phyloP scores from a whole-genome alignment of 352 stramenopile genomes.

The Phytophthora quininea region DNA sequence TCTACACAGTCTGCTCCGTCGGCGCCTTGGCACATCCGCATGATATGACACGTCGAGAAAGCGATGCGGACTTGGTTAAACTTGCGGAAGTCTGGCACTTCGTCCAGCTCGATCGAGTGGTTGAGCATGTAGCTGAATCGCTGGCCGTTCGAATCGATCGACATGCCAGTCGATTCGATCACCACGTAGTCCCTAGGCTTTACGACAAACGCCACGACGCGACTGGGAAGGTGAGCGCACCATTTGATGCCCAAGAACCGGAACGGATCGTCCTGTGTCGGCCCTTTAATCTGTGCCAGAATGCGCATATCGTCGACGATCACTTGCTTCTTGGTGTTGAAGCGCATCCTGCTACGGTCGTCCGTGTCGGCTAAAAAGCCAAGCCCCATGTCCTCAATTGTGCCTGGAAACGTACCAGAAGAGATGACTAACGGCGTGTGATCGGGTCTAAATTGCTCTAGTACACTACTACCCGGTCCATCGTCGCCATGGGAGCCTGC shows the following conservation, averaged over 20 bases:
- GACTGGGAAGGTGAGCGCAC: conserved; percentile 23
- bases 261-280: conserved; percentile 46
- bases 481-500: no score
- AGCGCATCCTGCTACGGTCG: conserved; percentile 28
- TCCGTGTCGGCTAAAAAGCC: conserved; percentile 44
- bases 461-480: conserved; percentile 9
- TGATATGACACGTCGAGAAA: conserved; percentile 46
- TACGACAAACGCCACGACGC: conserved; percentile 30
- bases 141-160: conserved; percentile 33
- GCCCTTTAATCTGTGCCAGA: conserved; percentile 41
- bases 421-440: conserved; percentile 36
- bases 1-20: conserved; percentile 18
- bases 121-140: conserved; percentile 40
- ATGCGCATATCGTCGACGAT: conserved; percentile 33
- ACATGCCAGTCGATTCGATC: conserved; percentile 54
- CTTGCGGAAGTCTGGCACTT: conserved; percentile 35
- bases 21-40: not conserved
- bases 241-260: conserved; percentile 59
- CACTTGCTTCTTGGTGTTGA: conserved; percentile 26
- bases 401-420: conserved; percentile 33
- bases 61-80: conserved; percentile 30
- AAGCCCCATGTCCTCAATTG: conserved; percentile 47
- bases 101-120: conserved; percentile 38
- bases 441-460: conserved; percentile 29
- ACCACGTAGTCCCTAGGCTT: conserved; percentile 56